A percentile compares a stretch with the other conserved stretches of the same genome.
Conservation (phyloP, 352 stramenopile genomes). For the Stephanocyclus meneghinianus region DNA sequence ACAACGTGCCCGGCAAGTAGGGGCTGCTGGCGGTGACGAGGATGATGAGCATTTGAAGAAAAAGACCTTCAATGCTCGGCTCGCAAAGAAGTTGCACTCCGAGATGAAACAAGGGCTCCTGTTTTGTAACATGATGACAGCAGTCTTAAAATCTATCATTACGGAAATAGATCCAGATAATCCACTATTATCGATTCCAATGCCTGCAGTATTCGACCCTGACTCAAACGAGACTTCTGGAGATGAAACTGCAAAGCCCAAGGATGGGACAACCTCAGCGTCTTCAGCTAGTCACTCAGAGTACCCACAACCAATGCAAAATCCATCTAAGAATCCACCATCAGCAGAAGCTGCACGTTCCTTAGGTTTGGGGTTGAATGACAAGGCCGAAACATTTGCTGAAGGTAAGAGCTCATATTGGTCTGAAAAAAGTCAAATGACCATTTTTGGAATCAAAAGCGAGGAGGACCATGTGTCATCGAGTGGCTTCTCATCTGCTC, state of each 20-base stretch:
- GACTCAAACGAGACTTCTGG: neutral
- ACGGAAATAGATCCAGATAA: slow-evolving; percentile 64
- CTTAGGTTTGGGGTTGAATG: neutral
- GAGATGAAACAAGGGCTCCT: slow-evolving; percentile 70
- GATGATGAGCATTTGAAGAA: slow-evolving; percentile 57
- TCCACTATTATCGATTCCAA: slow-evolving; percentile 23
- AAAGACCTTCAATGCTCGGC: slow-evolving; percentile 75
- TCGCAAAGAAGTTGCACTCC: slow-evolving; percentile 74
- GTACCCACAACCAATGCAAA: neutral
- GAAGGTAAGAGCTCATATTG: slow-evolving; percentile 7
- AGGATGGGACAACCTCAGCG: neutral
- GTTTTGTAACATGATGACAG: slow-evolving; percentile 71
- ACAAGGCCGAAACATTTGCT: slow-evolving; percentile 21
- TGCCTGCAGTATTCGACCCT: slow-evolving; percentile 3
- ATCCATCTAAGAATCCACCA: neutral
- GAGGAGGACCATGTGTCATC: too few species aligned
- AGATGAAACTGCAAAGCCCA: neutral
- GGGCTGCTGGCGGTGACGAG: neutral
- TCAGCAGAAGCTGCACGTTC: neutral
- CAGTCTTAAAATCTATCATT: slow-evolving; percentile 60
- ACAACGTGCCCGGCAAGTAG: slow-evolving; percentile 26
- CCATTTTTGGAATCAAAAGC: neutral
- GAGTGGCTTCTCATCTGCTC: neutral
- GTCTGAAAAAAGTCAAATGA: neutral
- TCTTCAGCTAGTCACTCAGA: neutral